A percentile compares a stretch with the other conserved stretches of the same genome.
phyloP scores from a whole-genome alignment of 2,329 filamentous ascomycete genomes.

The Cercospora nicotianae region DNA sequence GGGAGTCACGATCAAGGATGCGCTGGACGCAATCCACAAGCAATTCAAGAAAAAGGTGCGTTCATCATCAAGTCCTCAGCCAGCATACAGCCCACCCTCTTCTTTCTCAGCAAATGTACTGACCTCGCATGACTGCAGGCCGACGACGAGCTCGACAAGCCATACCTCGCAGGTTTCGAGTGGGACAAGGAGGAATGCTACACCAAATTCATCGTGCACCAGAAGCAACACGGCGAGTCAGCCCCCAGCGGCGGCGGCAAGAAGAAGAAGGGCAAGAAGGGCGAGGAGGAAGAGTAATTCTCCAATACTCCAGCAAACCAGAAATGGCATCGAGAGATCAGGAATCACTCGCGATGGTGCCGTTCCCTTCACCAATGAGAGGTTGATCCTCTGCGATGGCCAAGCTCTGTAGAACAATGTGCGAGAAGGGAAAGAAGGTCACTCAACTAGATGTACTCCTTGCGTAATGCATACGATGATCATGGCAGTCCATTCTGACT shows the following conservation, averaged over 20 bases:
- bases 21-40: slow-evolving; percentile 92
- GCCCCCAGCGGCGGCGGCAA: slow-evolving; percentile 56
- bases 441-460: neutral
- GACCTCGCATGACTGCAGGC: slow-evolving; percentile 53
- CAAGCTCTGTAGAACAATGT: neutral
- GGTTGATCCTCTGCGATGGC: neutral
- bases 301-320: neutral
- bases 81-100: too few species aligned
- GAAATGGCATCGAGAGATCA: neutral
- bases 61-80: neutral
- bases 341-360: slow-evolving; percentile 11
- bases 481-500: neutral
- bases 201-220: slow-evolving; percentile 83
- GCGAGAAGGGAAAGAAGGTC: neutral
- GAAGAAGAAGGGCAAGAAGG: slow-evolving; percentile 54
- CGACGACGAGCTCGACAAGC: slow-evolving; percentile 85
- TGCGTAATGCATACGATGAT: neutral
- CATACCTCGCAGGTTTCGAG: slow-evolving; percentile 91
- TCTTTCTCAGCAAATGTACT: slow-evolving; percentile 33
- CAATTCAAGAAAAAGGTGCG: slow-evolving; percentile 90
- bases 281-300: slow-evolving; percentile 32
- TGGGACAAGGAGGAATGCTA: slow-evolving; percentile 94
- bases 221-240: slow-evolving; percentile 67
- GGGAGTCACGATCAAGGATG: slow-evolving; percentile 96
- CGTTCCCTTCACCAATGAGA: slow-evolving; percentile 21